These are phyloP conservation scores for Metarhizium sp. DNA, from an alignment of 2,329 filamentous ascomycete genomes.

Conservation along the genomic window DNA sequence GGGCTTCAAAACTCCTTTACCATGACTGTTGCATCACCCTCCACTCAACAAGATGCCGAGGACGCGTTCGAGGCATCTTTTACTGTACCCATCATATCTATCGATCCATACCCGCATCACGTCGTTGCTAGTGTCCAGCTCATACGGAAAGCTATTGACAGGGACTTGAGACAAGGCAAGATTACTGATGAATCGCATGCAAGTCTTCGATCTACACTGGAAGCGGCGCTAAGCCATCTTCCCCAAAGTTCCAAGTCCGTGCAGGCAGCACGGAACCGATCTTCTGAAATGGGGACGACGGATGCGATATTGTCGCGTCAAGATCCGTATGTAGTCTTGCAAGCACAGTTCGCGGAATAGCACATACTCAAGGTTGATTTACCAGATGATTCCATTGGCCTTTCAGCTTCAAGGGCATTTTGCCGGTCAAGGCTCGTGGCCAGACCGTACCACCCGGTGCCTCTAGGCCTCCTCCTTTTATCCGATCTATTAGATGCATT, in stretches of 20 bases:
- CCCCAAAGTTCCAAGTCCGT: constrained; percentile 23
- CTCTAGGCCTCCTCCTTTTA: no score
- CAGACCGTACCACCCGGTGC: no score
- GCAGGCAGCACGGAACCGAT: constrained; percentile 17
- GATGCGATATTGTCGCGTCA: not conserved
- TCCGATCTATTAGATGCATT: no score
- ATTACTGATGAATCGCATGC: constrained; percentile 17
- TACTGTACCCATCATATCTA: constrained; percentile 19
- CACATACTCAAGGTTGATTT: not conserved
- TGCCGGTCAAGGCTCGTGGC: not conserved
- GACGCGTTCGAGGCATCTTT: constrained; percentile 3
- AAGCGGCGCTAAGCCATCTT: constrained; percentile 15
- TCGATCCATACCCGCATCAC: constrained; percentile 23
- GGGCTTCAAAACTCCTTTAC: constrained; percentile 19
- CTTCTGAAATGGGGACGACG: constrained; percentile 6
- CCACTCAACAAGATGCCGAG: not conserved
- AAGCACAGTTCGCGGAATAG: constrained; percentile 6
- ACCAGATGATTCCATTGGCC: not conserved
- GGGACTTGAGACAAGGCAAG: constrained; percentile 16
- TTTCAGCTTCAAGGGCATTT: not conserved
- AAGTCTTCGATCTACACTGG: constrained; percentile 17
- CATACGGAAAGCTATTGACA: constrained; percentile 18
- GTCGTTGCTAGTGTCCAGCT: constrained; percentile 21
- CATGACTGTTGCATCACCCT: constrained; percentile 1
- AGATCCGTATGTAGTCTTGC: constrained; percentile 8